A percentile compares a stretch with the other conserved stretches of the same genome.
These are phyloP conservation scores for Anastatica hierochuntica DNA, from an alignment of 345 rosid genomes.

Conservation along the genomic window DNA sequence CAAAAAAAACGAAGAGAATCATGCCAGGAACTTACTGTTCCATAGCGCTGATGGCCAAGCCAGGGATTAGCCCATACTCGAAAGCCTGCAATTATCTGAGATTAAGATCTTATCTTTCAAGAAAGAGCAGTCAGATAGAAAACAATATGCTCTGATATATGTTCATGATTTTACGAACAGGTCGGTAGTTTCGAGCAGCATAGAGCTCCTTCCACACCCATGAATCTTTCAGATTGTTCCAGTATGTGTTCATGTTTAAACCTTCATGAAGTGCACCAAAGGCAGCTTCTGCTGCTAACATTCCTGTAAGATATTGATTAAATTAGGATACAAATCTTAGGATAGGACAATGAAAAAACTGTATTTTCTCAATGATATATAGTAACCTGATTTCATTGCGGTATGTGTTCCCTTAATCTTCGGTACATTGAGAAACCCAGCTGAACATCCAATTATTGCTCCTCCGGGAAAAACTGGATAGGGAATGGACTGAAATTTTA, in stretches of 20 bases:
- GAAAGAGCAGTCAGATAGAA: constrained; percentile 7
- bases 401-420: constrained; percentile 99
- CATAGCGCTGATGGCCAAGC: constrained; percentile 63
- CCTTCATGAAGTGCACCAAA: constrained; percentile 54
- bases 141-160: neutral
- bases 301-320: constrained; percentile 40
- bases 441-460: constrained; percentile 91
- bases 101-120: constrained; percentile 5
- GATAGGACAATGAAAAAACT: neutral
- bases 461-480: constrained; percentile 98
- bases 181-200: constrained; percentile 72
- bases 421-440: constrained; percentile 94
- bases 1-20: constrained; percentile 1
- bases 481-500: constrained; percentile 96
- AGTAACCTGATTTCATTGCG: constrained; percentile 92
- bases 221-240: constrained; percentile 59
- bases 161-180: constrained; percentile 46
- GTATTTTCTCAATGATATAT: neutral
- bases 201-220: constrained; percentile 95
- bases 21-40: constrained; percentile 57
- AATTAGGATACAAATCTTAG: neutral
- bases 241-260: constrained; percentile 52
- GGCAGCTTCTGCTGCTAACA: constrained; percentile 92
- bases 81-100: constrained; percentile 50
- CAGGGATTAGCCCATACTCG: constrained; percentile 80